Base-by-base conservation (phyloP, 1,284 basidiomycete species). In the Cryptococcus sp. region DNA sequence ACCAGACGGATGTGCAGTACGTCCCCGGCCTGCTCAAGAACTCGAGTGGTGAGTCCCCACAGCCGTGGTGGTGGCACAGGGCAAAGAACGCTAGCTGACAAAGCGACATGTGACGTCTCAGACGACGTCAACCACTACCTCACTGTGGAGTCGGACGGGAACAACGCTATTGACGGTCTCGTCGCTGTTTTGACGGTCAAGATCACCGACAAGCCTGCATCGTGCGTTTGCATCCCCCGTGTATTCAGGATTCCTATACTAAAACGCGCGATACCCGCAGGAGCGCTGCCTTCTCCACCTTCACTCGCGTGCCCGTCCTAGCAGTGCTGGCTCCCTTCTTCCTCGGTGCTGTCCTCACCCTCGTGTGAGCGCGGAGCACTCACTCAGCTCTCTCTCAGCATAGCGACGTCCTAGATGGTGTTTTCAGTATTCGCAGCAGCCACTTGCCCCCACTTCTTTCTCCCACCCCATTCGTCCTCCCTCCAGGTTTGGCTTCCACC, bases 101-200 rank as follows among this genome's bases (percentile, higher is more conserved):
- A 18, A 8, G 16, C 23, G 20, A 4, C 9, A 5, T 9, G 28
- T 33, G 28, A 33, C 9, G 28, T 18, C 3, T 12, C 55, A 71
- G 72, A 80, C 9, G 87, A 84, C 4, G 84, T 97, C 67, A 96
- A 96, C 71, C 91, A 92, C 73, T 83, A 82, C 60, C 50, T 80
- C 40, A 68, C 65, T 28, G 88, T 95, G 6, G 81, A 79, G 20
- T 76, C 80, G 11, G 68, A 83, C 42, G 85, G 84, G 2, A 67
- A 78, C 15, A 85, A 84, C 50, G 85, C 91, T 0, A 81, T 87
- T 5, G 93, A 97, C 71, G 93, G 94, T 0, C 79, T 92, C 4
- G 87, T 96, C 0, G 91, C 90, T 0, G 79, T 97, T 1, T 67
- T 95, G 63, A 86, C 85, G 0, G 87, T 94, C 49, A 84, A 81